A percentile compares a stretch with the other conserved stretches of the same genome.
These are phyloP conservation scores for Emericellopsis terricola DNA, from an alignment of 495 filamentous ascomycete genomes.

Conservation along the genomic window DNA sequence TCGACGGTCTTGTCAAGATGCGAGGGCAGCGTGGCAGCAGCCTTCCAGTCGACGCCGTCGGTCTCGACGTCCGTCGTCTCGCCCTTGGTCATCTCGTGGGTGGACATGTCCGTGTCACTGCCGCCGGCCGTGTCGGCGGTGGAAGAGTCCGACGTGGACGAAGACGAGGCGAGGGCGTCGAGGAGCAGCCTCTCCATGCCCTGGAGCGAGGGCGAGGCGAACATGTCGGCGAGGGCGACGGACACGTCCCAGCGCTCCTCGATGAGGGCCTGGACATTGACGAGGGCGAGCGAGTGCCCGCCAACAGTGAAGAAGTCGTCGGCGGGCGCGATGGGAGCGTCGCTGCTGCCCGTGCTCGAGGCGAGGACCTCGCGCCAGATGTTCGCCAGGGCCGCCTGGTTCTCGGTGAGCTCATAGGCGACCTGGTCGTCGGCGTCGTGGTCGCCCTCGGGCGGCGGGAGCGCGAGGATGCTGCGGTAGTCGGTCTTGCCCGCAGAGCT, in stretches of 20 bases:
- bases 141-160: too few species aligned
- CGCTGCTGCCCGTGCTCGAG: neutral
- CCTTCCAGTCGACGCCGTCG: neutral
- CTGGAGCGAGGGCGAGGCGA: conserved; percentile 1
- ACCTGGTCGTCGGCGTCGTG: neutral
- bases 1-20: neutral
- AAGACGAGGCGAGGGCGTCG: neutral
- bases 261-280: conserved; percentile 11
- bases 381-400: neutral
- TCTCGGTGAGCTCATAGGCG: neutral
- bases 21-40: neutral
- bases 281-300: conserved; percentile 16
- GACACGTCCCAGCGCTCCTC: conserved; percentile 2
- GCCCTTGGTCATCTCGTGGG: neutral
- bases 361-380: conserved; percentile 3
- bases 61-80: neutral
- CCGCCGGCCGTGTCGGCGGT: too few species aligned
- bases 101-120: too few species aligned
- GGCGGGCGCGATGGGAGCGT: conserved; percentile 2
- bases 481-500: conserved; percentile 26
- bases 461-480: conserved; percentile 13
- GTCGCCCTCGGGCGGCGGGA: conserved; percentile 9
- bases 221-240: conserved; percentile 9
- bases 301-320: conserved; percentile 21
- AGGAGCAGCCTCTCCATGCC: neutral